Evolutionary conservation across 257 asterid species (phyloP).

Genomic region (Solanum neorickii): DNA sequence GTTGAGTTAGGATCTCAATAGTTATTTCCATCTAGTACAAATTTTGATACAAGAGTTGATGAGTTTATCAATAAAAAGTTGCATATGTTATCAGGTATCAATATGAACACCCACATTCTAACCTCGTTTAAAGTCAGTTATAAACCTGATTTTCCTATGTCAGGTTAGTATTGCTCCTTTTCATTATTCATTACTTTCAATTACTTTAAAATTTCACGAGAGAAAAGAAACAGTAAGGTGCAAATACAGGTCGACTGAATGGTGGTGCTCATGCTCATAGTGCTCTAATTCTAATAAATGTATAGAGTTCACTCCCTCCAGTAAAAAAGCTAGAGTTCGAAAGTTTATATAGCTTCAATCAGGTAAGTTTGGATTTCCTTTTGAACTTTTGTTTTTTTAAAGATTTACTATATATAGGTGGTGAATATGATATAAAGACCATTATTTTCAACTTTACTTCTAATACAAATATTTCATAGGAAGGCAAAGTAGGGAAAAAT

Average conservation of each 20-base stretch:
- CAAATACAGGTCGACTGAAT: too few relatives aligned
- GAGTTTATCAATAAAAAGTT: not conserved
- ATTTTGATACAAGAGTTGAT: constrained; percentile 68
- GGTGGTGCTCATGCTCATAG: too few relatives aligned
- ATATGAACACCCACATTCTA: too few relatives aligned
- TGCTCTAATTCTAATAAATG: constrained; percentile 24
- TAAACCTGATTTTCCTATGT: constrained; percentile 13
- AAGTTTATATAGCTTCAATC: constrained; percentile 20
- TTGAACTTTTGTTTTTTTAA: not conserved
- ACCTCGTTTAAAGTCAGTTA: constrained; percentile 29
- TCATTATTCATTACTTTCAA: not conserved
- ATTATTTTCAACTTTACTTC: too few relatives aligned
- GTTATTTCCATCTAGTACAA: constrained; percentile 32
- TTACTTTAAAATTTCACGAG: not conserved
- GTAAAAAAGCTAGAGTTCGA: constrained; percentile 28
- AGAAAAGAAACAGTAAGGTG: not conserved
- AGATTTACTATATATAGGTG: too few relatives aligned
- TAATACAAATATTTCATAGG: constrained; percentile 23
- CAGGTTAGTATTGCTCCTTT: constrained; percentile 18
- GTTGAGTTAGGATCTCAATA: constrained; percentile 42
- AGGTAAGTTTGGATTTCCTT: constrained; percentile 19
- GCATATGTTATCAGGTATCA: too few relatives aligned
- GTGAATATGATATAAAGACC: too few relatives aligned
- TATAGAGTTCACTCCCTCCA: constrained; percentile 30
- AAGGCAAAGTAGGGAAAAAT: constrained; percentile 40